A percentile compares a stretch with the other conserved stretches of the same genome.
Evolutionary conservation across 352 stramenopile genomes (phyloP).

Genomic region (Plasmopara muralis): DNA sequence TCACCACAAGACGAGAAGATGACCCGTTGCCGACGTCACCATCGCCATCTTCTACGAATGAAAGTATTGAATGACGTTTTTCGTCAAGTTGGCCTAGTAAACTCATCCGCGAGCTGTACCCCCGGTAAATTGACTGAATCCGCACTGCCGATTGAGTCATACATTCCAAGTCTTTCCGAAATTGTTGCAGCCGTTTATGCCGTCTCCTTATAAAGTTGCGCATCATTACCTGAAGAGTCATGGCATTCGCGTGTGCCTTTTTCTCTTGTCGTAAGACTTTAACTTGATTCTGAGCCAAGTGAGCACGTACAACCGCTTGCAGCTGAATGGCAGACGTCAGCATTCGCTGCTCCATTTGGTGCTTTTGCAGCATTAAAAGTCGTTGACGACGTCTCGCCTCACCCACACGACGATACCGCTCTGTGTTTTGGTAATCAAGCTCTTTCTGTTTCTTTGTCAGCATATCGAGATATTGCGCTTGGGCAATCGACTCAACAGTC

Average conservation of each 20-base stretch:
- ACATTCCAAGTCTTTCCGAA: slow-evolving; percentile 45
- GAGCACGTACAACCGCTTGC: slow-evolving; percentile 41
- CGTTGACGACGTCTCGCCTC: slow-evolving; percentile 49
- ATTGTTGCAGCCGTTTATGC: slow-evolving; percentile 34
- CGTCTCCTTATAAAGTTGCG: slow-evolving; percentile 46
- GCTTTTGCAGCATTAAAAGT: slow-evolving; percentile 43
- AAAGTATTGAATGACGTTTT: slow-evolving; percentile 11
- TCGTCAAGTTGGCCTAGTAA: slow-evolving; percentile 36
- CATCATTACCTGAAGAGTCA: slow-evolving; percentile 66
- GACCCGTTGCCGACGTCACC: slow-evolving; percentile 10
- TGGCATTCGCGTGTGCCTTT: slow-evolving; percentile 48
- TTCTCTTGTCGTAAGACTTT: slow-evolving; percentile 32
- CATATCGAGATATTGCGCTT: slow-evolving; percentile 42
- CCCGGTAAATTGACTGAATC: slow-evolving; percentile 63
- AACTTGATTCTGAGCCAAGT: slow-evolving; percentile 30
- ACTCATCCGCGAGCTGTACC: slow-evolving; percentile 49
- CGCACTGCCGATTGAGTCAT: slow-evolving; percentile 56
- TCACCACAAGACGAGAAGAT: not conserved
- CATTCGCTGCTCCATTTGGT: slow-evolving; percentile 43
- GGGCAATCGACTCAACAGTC: slow-evolving; percentile 49
- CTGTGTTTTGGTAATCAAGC: slow-evolving; percentile 12
- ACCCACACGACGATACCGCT: slow-evolving; percentile 42
- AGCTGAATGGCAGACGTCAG: slow-evolving; percentile 42
- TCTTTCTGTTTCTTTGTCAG: slow-evolving; percentile 36
- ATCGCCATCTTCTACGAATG: slow-evolving; percentile 11